phyloP scores from a whole-genome alignment of 768 basidiomycete genomes.

The Hypholoma sublateritium region DNA sequence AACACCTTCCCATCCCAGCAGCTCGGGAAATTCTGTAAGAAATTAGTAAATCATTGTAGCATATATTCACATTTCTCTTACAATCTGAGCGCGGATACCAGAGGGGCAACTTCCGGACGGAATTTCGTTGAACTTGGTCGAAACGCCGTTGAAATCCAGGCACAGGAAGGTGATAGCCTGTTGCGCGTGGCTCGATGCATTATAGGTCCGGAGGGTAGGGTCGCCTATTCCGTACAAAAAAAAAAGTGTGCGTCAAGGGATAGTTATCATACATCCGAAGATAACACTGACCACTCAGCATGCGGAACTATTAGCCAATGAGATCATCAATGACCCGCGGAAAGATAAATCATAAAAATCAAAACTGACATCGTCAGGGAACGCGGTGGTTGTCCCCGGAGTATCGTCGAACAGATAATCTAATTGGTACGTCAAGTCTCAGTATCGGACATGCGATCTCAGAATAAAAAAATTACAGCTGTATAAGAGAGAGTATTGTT shows the following conservation, averaged over 20 bases:
- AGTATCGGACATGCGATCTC: not conserved
- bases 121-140: constrained; percentile 37
- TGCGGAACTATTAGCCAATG: constrained; percentile 41
- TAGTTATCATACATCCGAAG: not conserved
- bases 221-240: constrained; percentile 26
- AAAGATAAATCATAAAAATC: constrained; percentile 1
- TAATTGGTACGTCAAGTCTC: constrained; percentile 14
- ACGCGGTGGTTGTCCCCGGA: constrained; percentile 47
- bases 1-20: constrained; percentile 57
- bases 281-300: constrained; percentile 43
- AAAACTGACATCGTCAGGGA: constrained; percentile 50
- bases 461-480: constrained; percentile 28
- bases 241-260: not conserved
- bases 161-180: constrained; percentile 49
- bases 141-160: constrained; percentile 43
- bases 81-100: constrained; percentile 51
- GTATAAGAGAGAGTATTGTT: not conserved
- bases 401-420: constrained; percentile 51
- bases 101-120: constrained; percentile 40
- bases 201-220: constrained; percentile 46
- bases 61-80: constrained; percentile 21
- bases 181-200: constrained; percentile 42
- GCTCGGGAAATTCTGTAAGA: constrained; percentile 46
- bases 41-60: not conserved
- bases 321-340: not conserved